Base-by-base conservation (phyloP, 164 flowering plant genomes). In the Liquidambar formosana region DNA sequence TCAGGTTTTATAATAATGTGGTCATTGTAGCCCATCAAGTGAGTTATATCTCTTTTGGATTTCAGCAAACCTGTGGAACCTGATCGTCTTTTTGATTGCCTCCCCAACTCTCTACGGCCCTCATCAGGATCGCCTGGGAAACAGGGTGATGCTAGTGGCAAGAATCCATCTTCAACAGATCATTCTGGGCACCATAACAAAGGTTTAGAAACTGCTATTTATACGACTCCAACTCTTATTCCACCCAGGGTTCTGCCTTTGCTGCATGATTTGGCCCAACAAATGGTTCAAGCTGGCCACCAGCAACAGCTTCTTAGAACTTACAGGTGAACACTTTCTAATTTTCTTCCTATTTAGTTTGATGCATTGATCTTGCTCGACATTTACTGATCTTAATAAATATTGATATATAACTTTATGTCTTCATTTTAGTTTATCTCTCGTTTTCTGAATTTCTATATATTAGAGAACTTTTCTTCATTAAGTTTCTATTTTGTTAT, bases 51-150 rank as follows among this genome's bases (percentile, higher is more conserved):
- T 60, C 56, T 47, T 2, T 51, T 65, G 6, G 15, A 61, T 82
- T 78, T 70, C 98, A 95, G 99, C 88, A 95, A 95, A 81, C 96
- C 97, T 38, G 82, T 89, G 63, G 94, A 89, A 65, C 95, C 98
- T 65, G 98, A 93, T 71, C 86, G 95, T 38, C 93, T 96, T 71
- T 87, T 90, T 78, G 99, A 93, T 46, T 81, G 97, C 79, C 91
- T 96, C 27, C 98, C 99, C 58, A 82, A 82, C 76, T 83, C 89
- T 41, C 66, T 85, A 72, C 83, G 90, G n/a, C 93, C 94, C 59
- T 84, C 95, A 62, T 68, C 90, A 49, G 89, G 76, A 57, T 82
- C 96, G n/a, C 86, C 89, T 70, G 89, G 79, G 25, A 66, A 78
- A 21, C 86, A 76, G 38, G 79, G 77, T 68, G 88, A 84, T 65